Conservation (phyloP, 208 protist species). For the Crithidia thermophila region DNA sequence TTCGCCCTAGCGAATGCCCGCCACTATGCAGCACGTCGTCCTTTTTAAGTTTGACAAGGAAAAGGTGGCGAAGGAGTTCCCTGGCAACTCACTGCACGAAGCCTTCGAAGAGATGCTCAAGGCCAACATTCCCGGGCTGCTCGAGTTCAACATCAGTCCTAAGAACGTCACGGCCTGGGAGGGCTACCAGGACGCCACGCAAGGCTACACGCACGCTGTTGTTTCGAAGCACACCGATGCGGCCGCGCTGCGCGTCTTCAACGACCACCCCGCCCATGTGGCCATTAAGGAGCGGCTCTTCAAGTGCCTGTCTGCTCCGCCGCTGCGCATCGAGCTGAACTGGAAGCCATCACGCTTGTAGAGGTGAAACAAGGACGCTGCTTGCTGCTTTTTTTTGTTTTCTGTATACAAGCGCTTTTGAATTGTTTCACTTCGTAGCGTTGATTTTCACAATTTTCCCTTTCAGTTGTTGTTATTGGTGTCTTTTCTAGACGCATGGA, state of each 20-base stretch:
- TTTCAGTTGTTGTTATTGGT: not conserved
- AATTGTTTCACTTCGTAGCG: not conserved
- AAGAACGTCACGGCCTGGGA: conserved; percentile 47
- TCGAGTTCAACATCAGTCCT: conserved; percentile 54
- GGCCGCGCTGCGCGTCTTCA: conserved; percentile 51
- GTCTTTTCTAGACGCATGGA: too few species aligned
- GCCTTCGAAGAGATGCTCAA: conserved; percentile 30
- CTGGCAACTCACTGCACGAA: conserved; percentile 33
- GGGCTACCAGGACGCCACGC: conserved; percentile 58
- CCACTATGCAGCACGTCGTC: conserved; percentile 56
- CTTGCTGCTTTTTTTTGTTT: conserved; percentile 8
- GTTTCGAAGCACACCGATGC: conserved; percentile 65
- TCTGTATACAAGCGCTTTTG: not conserved
- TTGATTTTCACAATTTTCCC: not conserved
- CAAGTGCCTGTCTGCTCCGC: conserved; percentile 42
- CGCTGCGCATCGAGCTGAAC: conserved; percentile 66
- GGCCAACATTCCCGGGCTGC: conserved; percentile 49
- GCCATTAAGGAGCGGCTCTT: conserved; percentile 45
- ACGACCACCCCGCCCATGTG: conserved; percentile 57
- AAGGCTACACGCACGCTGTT: conserved; percentile 67
- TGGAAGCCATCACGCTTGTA: conserved; percentile 19
- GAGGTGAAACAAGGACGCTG: not conserved
- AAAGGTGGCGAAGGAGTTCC: conserved; percentile 50
- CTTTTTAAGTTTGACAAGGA: conserved; percentile 57
- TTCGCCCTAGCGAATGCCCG: not conserved